Evolutionary conservation across 371 early-diverging fungal genomes (phyloP), one percentile per base, ranked within the genome.

Genomic region (Apophysomyces variabilis): DNA sequence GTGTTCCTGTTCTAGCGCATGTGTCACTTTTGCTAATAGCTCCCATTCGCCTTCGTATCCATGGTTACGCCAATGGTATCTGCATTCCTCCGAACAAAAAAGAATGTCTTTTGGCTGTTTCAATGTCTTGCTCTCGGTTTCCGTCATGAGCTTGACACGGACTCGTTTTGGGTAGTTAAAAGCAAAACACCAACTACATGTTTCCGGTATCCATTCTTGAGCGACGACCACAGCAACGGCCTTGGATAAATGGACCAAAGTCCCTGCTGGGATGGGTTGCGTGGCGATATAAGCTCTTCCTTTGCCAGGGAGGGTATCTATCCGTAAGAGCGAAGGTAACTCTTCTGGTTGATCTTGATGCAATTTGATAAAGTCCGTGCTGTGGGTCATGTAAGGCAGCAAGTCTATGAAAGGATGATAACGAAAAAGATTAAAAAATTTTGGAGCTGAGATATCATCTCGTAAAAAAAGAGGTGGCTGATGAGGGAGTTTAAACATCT

Each of bases 171-270:
- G 79, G 46, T 79, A 79, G 18, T 54, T 60, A 37, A 78, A 82
- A 37, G 67, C 61, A 60, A 77, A 82, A 43, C 79, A 81, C 70
- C 72, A 76, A 3, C 66, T 58, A 21, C 82, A 81, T 4, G 78
- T 77, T 47, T 82, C 82, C 12, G 75, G 72, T 9, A 58, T 69
- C 79, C 77, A 82, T 67, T 78, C 79, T 54, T 78, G 74, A 35
- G 75, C 73, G 14, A 77, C 74, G 35, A 65, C 66, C 3, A 75
- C 69, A 5, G 82, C 72, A 1, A 77, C 58, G n/a, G 79, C 77
- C 1, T 62, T 46, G 16, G 75, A 73, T 18, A 66, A 57, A 47
- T 75, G 72, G 12, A 82, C 43, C 0, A 46, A 18, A 1, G 72
- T 66, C 18, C 77, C 79, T 37, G 70, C 66, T 16, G 70, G 59